Conservation (phyloP, 495 filamentous ascomycete genomes). For the Cercophora sp. region DNA sequence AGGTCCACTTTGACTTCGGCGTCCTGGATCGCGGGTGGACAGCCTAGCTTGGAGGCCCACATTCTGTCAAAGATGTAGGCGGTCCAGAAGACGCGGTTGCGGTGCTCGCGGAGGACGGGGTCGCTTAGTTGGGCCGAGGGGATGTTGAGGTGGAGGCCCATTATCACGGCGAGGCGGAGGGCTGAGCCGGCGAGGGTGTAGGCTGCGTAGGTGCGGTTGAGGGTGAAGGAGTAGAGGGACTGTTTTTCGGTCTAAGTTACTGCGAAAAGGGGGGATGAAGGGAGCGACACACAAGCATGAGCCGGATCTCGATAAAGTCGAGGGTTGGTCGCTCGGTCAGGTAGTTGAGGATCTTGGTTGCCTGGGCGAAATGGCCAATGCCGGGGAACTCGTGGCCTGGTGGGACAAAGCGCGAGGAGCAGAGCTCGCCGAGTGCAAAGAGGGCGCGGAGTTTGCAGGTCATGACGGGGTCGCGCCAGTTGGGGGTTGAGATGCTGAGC, state of each 20-base stretch:
- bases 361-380: background rate
- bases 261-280: background rate
- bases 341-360: slow-evolving; percentile 2
- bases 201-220: slow-evolving; percentile 8
- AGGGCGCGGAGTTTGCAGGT: slow-evolving; percentile 3
- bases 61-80: slow-evolving; percentile 5
- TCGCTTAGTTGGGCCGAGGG: background rate
- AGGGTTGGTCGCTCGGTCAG: slow-evolving; percentile 5
- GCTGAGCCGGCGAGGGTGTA: background rate
- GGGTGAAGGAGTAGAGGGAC: slow-evolving; percentile 6
- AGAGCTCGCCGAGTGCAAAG: slow-evolving; percentile 6
- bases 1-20: slow-evolving; percentile 6
- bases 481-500: background rate
- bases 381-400: slow-evolving; percentile 7
- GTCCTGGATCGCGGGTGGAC: slow-evolving; percentile 1
- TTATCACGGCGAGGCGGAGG: background rate
- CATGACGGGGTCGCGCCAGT: slow-evolving; percentile 11
- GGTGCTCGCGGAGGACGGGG: slow-evolving; percentile 1
- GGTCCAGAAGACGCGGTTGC: slow-evolving; percentile 3
- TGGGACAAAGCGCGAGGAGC: slow-evolving; percentile 6
- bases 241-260: background rate
- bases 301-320: slow-evolving; percentile 8
- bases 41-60: background rate
- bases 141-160: slow-evolving; percentile 8
- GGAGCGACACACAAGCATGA: background rate